Evolutionary conservation across 2,329 filamentous ascomycete species (phyloP).

Genomic region (Phyllosticta citriasiana): DNA sequence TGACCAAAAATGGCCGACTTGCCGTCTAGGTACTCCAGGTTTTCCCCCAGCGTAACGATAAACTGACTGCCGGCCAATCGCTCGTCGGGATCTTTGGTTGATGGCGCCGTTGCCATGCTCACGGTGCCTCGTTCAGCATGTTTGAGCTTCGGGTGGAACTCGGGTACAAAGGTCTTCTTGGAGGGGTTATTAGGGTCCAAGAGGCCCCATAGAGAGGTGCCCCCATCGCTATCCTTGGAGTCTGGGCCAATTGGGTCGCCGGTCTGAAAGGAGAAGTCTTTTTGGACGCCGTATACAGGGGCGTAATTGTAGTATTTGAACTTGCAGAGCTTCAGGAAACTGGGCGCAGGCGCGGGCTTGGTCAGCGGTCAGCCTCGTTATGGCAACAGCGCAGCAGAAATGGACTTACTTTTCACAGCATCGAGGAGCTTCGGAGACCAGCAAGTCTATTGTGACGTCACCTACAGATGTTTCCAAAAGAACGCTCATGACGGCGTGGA

Average conservation of each 20-base stretch:
- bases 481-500: conserved; percentile 61
- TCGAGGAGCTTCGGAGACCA: conserved; percentile 80
- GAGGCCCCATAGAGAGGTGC: conserved; percentile 84
- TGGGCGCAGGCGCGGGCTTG: conserved; percentile 43
- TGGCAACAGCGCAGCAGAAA: conserved; percentile 13
- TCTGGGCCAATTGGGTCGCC: conserved; percentile 87
- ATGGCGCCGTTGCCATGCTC: conserved; percentile 89
- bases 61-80: conserved; percentile 86
- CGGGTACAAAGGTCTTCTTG: conserved; percentile 70
- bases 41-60: conserved; percentile 80
- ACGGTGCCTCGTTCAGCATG: conserved; percentile 85
- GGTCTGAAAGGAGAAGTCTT: conserved; percentile 92
- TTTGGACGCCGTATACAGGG: conserved; percentile 83
- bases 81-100: conserved; percentile 65
- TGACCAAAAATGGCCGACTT: conserved; percentile 93
- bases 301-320: conserved; percentile 99
- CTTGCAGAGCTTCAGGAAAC: conserved; percentile 98
- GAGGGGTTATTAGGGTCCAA: conserved; percentile 51
- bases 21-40: conserved; percentile 82
- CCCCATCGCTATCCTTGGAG: conserved; percentile 78
- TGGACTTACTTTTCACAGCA: conserved; percentile 86
- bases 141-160: conserved; percentile 78
- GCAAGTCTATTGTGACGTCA: conserved; percentile 88
- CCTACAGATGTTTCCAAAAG: conserved; percentile 86
- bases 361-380: conserved; percentile 43